phyloP scores from a whole-genome alignment of 129 eudicot species.

The Pittosporum tobira region DNA sequence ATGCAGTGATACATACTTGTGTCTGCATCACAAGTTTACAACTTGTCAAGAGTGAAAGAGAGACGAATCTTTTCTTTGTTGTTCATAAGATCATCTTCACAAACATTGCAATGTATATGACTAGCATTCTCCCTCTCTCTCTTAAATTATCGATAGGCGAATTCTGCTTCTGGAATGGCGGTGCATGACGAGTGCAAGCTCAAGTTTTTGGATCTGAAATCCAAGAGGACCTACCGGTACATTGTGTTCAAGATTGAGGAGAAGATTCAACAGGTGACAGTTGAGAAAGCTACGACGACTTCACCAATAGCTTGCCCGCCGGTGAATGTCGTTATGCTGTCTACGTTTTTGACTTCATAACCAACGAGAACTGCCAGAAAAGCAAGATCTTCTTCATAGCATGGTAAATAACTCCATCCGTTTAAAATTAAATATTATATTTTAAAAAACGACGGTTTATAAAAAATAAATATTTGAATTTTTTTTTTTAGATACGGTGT shows the following conservation, averaged over 20 bases:
- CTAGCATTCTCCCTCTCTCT: no score
- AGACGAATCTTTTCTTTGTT: neutral
- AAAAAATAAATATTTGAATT: no score
- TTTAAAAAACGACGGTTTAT: no score
- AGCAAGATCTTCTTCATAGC: constrained; percentile 46
- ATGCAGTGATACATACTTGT: no score
- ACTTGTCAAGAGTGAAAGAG: neutral
- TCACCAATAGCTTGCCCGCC: constrained; percentile 31
- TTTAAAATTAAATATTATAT: no score
- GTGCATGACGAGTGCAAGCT: constrained; percentile 34
- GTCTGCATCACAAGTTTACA: no score
- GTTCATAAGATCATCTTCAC: neutral
- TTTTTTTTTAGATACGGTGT: no score
- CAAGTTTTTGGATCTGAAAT: constrained; percentile 31
- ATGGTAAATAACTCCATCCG: constrained; percentile 19
- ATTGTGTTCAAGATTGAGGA: constrained; percentile 41
- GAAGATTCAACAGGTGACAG: constrained; percentile 32
- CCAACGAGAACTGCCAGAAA: constrained; percentile 35
- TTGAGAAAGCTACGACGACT: constrained; percentile 32
- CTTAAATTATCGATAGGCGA: constrained; percentile 16
- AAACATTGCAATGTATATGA: neutral
- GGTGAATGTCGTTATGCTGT: constrained; percentile 52
- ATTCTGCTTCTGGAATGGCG: constrained; percentile 34
- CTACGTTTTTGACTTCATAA: constrained; percentile 35
- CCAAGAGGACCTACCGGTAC: constrained; percentile 37